phyloP scores from a whole-genome alignment of 192 early-diverging fungal species.

The Endogone sp. region DNA sequence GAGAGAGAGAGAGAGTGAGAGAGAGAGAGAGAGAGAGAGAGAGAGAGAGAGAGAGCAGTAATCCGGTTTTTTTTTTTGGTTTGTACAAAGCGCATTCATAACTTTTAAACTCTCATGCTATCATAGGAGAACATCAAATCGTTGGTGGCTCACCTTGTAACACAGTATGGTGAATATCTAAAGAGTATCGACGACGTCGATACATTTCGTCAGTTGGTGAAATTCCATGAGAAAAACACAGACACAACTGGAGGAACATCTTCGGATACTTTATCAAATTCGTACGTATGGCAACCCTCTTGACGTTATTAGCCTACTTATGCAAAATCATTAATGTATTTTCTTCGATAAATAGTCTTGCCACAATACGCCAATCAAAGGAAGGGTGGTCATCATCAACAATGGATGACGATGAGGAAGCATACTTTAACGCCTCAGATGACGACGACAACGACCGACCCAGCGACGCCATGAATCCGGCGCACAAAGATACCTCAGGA shows the following conservation, averaged over 20 bases:
- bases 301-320: neutral
- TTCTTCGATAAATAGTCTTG: neutral
- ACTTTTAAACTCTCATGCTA: slow-evolving; percentile 18
- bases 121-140: slow-evolving; percentile 57
- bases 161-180: slow-evolving; percentile 53
- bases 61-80: no score
- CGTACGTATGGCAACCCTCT: slow-evolving; percentile 20
- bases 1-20: no score
- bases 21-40: no score
- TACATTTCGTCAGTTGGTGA: slow-evolving; percentile 54
- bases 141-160: slow-evolving; percentile 68
- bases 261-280: slow-evolving; percentile 23
- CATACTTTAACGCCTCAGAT: slow-evolving; percentile 73
- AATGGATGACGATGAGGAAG: slow-evolving; percentile 75
- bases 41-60: no score
- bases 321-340: no score
- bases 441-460: slow-evolving; percentile 46
- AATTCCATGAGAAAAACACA: slow-evolving; percentile 60
- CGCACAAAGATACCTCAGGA: neutral
- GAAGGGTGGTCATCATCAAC: slow-evolving; percentile 45
- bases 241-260: slow-evolving; percentile 40
- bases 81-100: neutral
- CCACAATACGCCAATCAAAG: neutral
- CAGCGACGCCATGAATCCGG: neutral
- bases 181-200: slow-evolving; percentile 56